phyloP scores from a whole-genome alignment of 1,284 basidiomycete genomes.

The Fistulinella staudtii region DNA sequence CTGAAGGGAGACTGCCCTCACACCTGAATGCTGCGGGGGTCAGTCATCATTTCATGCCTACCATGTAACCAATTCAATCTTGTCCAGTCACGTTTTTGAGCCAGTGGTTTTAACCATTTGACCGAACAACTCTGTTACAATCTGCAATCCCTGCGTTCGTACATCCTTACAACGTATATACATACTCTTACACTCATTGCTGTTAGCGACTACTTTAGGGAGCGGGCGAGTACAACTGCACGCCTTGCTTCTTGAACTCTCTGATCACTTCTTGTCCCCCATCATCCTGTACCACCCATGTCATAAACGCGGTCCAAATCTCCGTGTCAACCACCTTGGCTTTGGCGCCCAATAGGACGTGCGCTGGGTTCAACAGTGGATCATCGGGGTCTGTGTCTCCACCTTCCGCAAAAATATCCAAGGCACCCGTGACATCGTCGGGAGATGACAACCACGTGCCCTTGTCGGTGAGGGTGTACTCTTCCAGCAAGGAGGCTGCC shows the following conservation, averaged over 20 bases:
- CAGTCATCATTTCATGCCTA: no score
- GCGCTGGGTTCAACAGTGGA: slow-evolving; percentile 43
- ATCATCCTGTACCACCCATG: slow-evolving; percentile 37
- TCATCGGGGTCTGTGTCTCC: slow-evolving; percentile 33
- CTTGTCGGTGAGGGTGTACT: slow-evolving; percentile 50
- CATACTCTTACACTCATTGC: no score
- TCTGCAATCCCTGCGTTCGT: no score
- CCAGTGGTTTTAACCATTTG: no score
- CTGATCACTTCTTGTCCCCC: slow-evolving; percentile 42
- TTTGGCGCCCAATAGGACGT: slow-evolving; percentile 35
- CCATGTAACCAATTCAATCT: no score
- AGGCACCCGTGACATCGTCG: slow-evolving; percentile 21
- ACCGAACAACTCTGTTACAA: no score
- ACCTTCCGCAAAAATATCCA: slow-evolving; percentile 40
- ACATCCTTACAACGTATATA: no score
- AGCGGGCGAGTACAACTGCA: slow-evolving; percentile 23
- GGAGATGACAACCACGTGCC: slow-evolving; percentile 45
- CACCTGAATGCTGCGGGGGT: no score
- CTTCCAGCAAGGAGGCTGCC: slow-evolving; percentile 41
- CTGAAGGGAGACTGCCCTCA: no score
- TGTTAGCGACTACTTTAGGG: no score
- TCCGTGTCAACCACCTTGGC: slow-evolving; percentile 17
- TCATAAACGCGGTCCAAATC: slow-evolving; percentile 37
- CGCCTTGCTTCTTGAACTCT: slow-evolving; percentile 32
- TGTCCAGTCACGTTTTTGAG: no score